Conservation (phyloP, 2,329 filamentous ascomycete genomes). For the Fusarium burgessii region DNA sequence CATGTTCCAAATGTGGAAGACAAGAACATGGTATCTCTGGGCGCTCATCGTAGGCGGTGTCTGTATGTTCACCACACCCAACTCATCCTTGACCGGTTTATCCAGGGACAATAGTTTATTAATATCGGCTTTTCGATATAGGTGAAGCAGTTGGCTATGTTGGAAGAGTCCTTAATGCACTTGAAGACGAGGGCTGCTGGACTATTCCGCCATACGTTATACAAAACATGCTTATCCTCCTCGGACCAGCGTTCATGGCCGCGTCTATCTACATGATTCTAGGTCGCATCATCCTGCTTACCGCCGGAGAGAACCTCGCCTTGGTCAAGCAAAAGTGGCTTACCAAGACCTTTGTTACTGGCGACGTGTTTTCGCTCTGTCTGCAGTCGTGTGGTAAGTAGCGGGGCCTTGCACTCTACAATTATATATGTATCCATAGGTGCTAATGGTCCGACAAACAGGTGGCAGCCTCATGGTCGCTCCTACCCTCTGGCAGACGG, state of each 20-base stretch:
- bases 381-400: slow-evolving; percentile 32
- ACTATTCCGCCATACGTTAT: slow-evolving; percentile 53
- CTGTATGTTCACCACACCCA: too few species aligned
- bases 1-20: not conserved
- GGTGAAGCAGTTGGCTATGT: slow-evolving; percentile 54
- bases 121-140: not conserved
- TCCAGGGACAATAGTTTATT: too few species aligned
- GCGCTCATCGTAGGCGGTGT: too few species aligned
- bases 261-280: slow-evolving; percentile 61
- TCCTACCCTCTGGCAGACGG: slow-evolving; percentile 36
- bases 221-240: slow-evolving; percentile 51
- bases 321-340: slow-evolving; percentile 57
- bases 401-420: too few species aligned
- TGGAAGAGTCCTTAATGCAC: slow-evolving; percentile 57
- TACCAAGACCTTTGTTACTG: slow-evolving; percentile 62
- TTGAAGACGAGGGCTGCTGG: slow-evolving; percentile 52
- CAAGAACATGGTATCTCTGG: not conserved
- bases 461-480: slow-evolving; percentile 29
- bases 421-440: too few species aligned
- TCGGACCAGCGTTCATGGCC: slow-evolving; percentile 57
- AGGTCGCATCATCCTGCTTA: slow-evolving; percentile 53
- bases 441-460: not conserved
- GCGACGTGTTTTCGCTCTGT: slow-evolving; percentile 59
- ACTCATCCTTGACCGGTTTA: not conserved
- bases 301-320: slow-evolving; percentile 54